Evolutionary conservation across 1,139 yeast species (phyloP), one percentile per base, ranked within the genome.

Genomic region (Nakaseomyces kungkrabaensis): DNA sequence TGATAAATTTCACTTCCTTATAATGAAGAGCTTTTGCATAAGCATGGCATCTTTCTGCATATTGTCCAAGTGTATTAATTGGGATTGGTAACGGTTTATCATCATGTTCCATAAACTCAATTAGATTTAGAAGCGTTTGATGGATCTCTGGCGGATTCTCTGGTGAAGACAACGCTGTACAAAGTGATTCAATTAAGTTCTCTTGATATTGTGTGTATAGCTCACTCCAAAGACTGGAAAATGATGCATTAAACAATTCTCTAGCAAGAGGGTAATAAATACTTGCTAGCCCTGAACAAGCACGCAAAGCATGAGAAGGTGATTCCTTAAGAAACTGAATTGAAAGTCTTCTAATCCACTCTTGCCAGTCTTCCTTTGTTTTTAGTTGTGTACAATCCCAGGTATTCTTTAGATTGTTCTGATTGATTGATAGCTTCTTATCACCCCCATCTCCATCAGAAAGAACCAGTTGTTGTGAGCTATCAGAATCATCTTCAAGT

Each of bases 101-200:
- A 66, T 90, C 97, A 61, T 92, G 97, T 62, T 94, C 99, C 95
- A 92, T 85, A 61, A 85, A 94, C 63, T 94, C 99, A 0, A 96
- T 96, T 50, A 94, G 72, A 57, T 92, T 90, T 57, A 94, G 72
- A 49, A 94, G 72, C 0, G 89, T 84, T 64, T 92, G 98, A 58
- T 90, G 85, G 45, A 92, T 90, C 60, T 94, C 99, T 0, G 98
- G 97, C 0, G 97, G 96, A 57, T 88, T 88, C 57, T 89, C 87
- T 1, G 95, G 87, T 0, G 96, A 85, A 0, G 90, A 85, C 54
- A 92, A 73, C 0, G 97, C 98, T 48, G 82, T 76, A 62, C 95
- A 89, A 46, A 94, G 75, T 1, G 96, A 79, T 58, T 85, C 85
- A 1, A 90, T 89, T 44, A 94, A 73, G 58, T 89, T 97, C 55